A percentile compares a stretch with the other conserved stretches of the same genome.
phyloP scores from a whole-genome alignment of 2,329 filamentous ascomycete species.

The Penicillium sp. region DNA sequence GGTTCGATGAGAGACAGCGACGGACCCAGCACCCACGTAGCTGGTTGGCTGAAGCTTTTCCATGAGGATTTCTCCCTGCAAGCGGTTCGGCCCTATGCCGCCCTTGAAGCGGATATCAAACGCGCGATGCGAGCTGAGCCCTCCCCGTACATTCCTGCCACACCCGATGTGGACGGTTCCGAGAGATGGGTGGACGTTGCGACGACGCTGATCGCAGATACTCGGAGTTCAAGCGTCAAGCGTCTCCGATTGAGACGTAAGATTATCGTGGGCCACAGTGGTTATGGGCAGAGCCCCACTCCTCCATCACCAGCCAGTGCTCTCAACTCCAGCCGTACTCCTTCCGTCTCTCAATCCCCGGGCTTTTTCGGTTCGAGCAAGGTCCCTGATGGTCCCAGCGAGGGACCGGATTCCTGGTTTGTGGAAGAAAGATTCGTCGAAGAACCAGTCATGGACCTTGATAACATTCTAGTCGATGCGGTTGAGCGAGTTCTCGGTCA shows the following conservation, averaged over 20 bases:
- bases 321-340: constrained; percentile 24
- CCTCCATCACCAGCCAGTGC: constrained; percentile 20
- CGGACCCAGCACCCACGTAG: constrained; percentile 52
- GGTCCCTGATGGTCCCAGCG: constrained; percentile 13
- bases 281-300: constrained; percentile 18
- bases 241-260: constrained; percentile 52
- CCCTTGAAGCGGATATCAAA: constrained; percentile 52
- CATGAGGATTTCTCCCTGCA: constrained; percentile 59
- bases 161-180: constrained; percentile 29
- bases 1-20: constrained; percentile 34
- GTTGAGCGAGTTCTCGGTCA: constrained; percentile 52
- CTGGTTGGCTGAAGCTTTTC: constrained; percentile 54
- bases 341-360: constrained; percentile 27
- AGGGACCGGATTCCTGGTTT: constrained; percentile 23
- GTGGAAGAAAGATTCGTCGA: constrained; percentile 51
- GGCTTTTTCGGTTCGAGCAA: constrained; percentile 29
- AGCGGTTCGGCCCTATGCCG: constrained; percentile 52
- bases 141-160: constrained; percentile 38
- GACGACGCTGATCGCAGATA: constrained; percentile 55
- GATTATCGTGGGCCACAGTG: constrained; percentile 28
- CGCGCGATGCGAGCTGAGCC: constrained; percentile 55
- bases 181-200: constrained; percentile 55
- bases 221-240: constrained; percentile 52
- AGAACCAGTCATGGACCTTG: constrained; percentile 55
- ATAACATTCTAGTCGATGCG: constrained; percentile 55